Base-by-base conservation (phyloP, 331 rosid species). In the Pyrus hybrid region DNA sequence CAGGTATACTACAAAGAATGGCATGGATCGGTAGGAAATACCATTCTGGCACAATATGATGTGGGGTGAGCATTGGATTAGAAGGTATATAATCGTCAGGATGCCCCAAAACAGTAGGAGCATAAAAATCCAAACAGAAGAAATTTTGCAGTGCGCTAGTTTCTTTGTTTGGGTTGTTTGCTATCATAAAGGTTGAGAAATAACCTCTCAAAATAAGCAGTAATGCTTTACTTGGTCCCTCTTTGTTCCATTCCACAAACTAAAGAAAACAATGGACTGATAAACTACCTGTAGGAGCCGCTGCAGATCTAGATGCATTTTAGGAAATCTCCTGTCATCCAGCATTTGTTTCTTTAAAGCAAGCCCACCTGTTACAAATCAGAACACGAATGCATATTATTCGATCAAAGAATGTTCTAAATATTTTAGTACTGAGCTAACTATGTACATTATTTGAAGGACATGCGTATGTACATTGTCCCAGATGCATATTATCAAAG, bases 241-340 rank as follows among this genome's bases (percentile, higher is more conserved):
- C 18, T 21, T 37, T 25, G 13, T 37, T 37, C 43, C 26, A 28
- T 33, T 33, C 37, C 25, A 28, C 18, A 54, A 22, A 57, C 41
- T 12, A 20, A 2, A 41, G 9, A 57, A 72, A 79, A 74, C 60
- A 70, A 76, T 61, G 68, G 64, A 9, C 22, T 25, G 41, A 73
- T 58, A 72, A 68, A 72, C 51, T 80, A 94, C 97, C 97, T 95
- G 99, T 74, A 95, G 80, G 71, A 95, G 96, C 37, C 99, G 93
- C 91, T 92, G 97, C 86, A 95, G 85, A 78, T 95, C 80, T 78
- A 92, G 88, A 85, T 95, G 93, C 85, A 95, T 85, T 80, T 95
- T 95, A 61, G 99, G 97, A 79, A 95, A 95, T 90, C 93, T 88
- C 88, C 99, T 87, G 62, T 95, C 99, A 83, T 95, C 99, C 35